These are phyloP conservation scores for Oxytropis ochrocephala DNA, from an alignment of 306 rosid species.

Conservation along the genomic window DNA sequence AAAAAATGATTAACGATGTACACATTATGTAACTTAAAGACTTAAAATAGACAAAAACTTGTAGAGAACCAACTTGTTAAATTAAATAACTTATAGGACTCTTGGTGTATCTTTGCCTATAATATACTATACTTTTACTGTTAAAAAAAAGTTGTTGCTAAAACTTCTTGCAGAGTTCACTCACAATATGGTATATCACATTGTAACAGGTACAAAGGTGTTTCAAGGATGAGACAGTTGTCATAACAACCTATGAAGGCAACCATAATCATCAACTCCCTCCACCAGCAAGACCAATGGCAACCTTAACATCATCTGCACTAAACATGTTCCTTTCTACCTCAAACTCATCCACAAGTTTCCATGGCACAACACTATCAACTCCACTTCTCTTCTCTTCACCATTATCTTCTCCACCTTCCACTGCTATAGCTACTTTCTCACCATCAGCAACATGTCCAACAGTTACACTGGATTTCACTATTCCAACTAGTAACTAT, in stretches of 20 bases:
- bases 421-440: constrained; percentile 27
- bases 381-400: constrained; percentile 24
- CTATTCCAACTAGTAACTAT: constrained; percentile 4
- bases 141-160: too few relatives aligned
- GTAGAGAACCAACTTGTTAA: too few relatives aligned
- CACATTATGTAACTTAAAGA: too few relatives aligned
- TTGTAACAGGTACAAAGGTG: constrained; percentile 43
- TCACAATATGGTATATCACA: not conserved
- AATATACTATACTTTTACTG: too few relatives aligned
- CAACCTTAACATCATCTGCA: constrained; percentile 36
- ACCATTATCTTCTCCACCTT: not conserved
- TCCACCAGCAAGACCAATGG: constrained; percentile 25
- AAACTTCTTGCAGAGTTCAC: not conserved
- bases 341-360: constrained; percentile 26
- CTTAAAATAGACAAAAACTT: too few relatives aligned
- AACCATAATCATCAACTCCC: constrained; percentile 44
- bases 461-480: constrained; percentile 36
- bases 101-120: too few relatives aligned
- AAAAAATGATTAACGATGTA: too few relatives aligned
- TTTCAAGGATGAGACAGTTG: constrained; percentile 27
- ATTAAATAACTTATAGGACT: too few relatives aligned
- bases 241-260: constrained; percentile 44
- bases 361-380: not conserved
- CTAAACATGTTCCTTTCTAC: constrained; percentile 27
- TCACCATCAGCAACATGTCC: constrained; percentile 32